Base-by-base conservation (phyloP, 129 eudicot genomes). In the Tanacetum coccineum region DNA sequence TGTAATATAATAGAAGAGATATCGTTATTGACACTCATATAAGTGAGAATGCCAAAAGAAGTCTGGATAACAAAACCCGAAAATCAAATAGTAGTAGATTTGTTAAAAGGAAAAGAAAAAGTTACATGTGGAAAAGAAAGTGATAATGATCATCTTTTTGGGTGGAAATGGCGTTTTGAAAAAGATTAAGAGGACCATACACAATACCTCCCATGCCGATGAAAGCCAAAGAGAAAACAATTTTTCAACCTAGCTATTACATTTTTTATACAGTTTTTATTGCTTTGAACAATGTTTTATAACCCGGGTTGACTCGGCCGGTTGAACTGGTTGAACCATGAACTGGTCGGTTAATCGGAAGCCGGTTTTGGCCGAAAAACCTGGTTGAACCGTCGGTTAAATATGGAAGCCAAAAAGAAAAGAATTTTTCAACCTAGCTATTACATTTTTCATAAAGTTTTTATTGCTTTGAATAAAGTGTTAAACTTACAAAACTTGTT, bases 71-170 rank as follows among this genome's bases (percentile, higher is more conserved):
- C 2, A 32, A 32, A 32, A 36, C 42, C 42, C 6, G 10, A 36
- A 36, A 36, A 36, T 22, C 1, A 2, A 36, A 7, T 36, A 36
- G 2, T 1, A 36, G 10, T 15, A 40, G 30, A 52, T 9, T 19
- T 22, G 17, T 9, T 32, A 17, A 62, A 62, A 36, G 44, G 48
- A n/a, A 59, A 59, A 22, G 13, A 1, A 72, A 71, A 72, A 17
- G 70, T 42, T 64, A 12, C 62, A 5, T 30, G 30, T 2, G 4
- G 36, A 61, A 63, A 2, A 48, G 10, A 47, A 74, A 67, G 60
- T 17, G 19, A 64, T 53, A 17, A 28, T 67, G 59, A 75, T 67
- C 70, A 60, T 59, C 55, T 75, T 74, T 59, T 36, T 36, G 9
- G 57, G 64, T 67, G 74, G 64, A 48, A 66, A 20, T 50, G 73